Base-by-base conservation (phyloP, 2,329 filamentous ascomycete genomes). In the Diaporthe caulivora region DNA sequence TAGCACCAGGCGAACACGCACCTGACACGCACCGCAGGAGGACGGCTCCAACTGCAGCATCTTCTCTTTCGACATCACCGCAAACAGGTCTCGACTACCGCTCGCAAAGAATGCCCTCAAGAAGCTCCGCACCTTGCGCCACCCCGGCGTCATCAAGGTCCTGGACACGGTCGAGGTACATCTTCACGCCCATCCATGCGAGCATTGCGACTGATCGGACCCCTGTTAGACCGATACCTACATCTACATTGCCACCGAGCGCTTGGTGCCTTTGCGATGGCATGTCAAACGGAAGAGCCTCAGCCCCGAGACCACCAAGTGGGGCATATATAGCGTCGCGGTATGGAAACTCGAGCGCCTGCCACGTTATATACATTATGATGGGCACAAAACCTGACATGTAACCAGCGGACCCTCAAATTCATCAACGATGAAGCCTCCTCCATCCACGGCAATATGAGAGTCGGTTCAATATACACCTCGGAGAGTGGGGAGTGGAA, bases 401-500 rank as follows among this genome's bases (percentile, higher is more conserved):
- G 15, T 17, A 31, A 2, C 49, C 76, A 95, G 92, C 94, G 95
- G 81, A 98, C 97, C 0, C 84, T 98, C 77, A 98, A 97, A 79
- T 99, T 99, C 80, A 94, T 99, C 82, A 99, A 99, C 80, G 92
- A 94, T 62, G 97, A 99, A 77, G 97, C 95, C 3, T 89, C 93
- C 2, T 98, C 95, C 0, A 93, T 99, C 68, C 97, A 99, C 79
- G 97, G 95, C 64, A 94, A 91, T 78, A 86, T 99, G 69, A 92
- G 94, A 75, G 93, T 94, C 26, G 93, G 94, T 0, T 98, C 96
- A 0, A 88, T 99, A 76, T 99, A 95, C 83, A 97, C 94, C 5
- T 95, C 95, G 75, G 96, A 98, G 81, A 98, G 97, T 80, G 97
- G 97, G 73, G 97, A 99, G 84, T 99, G 97, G 97, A 98, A 97